Conservation (phyloP, 2,329 filamentous ascomycete genomes). For the Colletotrichum scovillei region DNA sequence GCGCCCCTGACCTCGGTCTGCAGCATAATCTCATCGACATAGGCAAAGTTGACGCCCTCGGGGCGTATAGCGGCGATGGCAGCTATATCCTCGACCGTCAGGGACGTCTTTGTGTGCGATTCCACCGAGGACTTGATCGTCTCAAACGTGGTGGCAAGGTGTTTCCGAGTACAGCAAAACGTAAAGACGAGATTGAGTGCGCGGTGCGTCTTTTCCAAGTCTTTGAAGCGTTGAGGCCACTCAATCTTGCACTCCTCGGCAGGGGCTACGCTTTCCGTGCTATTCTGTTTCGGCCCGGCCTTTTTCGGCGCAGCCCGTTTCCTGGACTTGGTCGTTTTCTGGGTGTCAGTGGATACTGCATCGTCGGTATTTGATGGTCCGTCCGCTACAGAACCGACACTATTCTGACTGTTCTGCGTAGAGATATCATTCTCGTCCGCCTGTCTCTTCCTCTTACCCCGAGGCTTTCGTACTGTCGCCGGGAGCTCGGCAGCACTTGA, state of each 20-base stretch:
- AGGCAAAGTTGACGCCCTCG: slow-evolving; percentile 82
- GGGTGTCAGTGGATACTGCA: neutral
- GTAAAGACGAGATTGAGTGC: slow-evolving; percentile 95
- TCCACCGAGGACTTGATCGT: slow-evolving; percentile 89
- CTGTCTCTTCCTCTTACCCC: slow-evolving; percentile 30
- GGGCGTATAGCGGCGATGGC: slow-evolving; percentile 83
- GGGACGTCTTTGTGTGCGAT: slow-evolving; percentile 77
- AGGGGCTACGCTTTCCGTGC: slow-evolving; percentile 23
- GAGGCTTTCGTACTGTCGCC: slow-evolving; percentile 6
- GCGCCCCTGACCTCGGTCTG: slow-evolving; percentile 82
- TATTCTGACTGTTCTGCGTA: neutral
- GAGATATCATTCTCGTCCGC: slow-evolving; percentile 25
- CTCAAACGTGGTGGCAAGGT: slow-evolving; percentile 91
- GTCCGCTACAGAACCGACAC: neutral
- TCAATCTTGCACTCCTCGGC: slow-evolving; percentile 50
- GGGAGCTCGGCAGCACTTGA: neutral
- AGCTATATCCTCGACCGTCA: slow-evolving; percentile 83
- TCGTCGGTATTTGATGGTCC: neutral
- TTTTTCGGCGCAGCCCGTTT: slow-evolving; percentile 31
- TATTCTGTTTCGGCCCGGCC: slow-evolving; percentile 27
- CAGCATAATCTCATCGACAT: slow-evolving; percentile 86
- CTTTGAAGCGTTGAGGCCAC: slow-evolving; percentile 82
- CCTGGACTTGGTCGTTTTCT: slow-evolving; percentile 5
- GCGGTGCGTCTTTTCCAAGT: slow-evolving; percentile 80
- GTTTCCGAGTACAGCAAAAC: slow-evolving; percentile 92